phyloP scores from a whole-genome alignment of 306 rosid species.

The Vicia villosa region DNA sequence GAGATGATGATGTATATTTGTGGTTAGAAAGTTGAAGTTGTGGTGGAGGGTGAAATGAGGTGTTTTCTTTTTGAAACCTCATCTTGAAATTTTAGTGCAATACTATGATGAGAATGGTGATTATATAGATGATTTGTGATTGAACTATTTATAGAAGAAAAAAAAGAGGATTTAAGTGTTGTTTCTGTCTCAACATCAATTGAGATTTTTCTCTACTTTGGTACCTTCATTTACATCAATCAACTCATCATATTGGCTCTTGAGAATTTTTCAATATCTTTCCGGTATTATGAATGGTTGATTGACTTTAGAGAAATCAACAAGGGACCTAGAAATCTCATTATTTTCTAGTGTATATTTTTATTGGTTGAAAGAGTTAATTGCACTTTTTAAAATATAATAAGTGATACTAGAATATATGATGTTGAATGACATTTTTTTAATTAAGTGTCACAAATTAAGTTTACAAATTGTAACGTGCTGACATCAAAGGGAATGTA shows the following conservation, averaged over 20 bases:
- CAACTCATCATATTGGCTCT: conserved; percentile 25
- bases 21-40: neutral
- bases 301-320: conserved; percentile 27
- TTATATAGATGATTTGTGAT: neutral
- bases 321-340: neutral
- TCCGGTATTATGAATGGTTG: conserved; percentile 32
- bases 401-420: conserved; percentile 27
- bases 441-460: neutral
- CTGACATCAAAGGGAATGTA: conserved; percentile 27
- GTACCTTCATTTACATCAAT: conserved; percentile 1
- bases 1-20: conserved; percentile 45
- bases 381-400: neutral
- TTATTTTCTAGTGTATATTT: neutral
- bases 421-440: neutral
- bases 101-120: conserved; percentile 12
- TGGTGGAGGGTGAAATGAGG: conserved; percentile 43
- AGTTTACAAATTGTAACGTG: conserved; percentile 27
- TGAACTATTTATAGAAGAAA: conserved; percentile 34
- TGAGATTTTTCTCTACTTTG: conserved; percentile 19
- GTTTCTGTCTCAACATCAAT: conserved; percentile 9
- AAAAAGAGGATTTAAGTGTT: conserved; percentile 1
- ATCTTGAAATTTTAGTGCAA: conserved; percentile 10
- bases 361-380: conserved; percentile 1
- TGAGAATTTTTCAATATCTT: neutral
- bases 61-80: conserved; percentile 50